These are phyloP conservation scores for Phenoliferia sp. DNA, from an alignment of 1,284 basidiomycete genomes.

Conservation along the genomic window DNA sequence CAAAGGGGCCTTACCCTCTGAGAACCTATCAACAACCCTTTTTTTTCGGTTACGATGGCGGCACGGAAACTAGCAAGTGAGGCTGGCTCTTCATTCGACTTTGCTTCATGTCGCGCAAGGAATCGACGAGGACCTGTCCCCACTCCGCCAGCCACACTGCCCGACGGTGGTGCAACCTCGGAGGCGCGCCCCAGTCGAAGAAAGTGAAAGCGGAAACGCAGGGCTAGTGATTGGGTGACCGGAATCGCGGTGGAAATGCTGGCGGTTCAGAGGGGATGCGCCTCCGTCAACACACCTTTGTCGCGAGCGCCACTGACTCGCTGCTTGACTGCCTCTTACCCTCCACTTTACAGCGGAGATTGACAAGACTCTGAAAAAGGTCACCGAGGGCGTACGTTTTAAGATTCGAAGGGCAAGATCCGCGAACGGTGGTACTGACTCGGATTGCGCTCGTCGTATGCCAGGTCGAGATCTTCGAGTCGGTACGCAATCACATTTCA, in stretches of 20 bases:
- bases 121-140: too few species aligned
- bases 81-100: not conserved
- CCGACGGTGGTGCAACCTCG: too few species aligned
- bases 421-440: not conserved
- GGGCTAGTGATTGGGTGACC: too few species aligned
- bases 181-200: too few species aligned
- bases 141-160: too few species aligned
- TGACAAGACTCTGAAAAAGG: conserved; percentile 92
- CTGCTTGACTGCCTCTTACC: not conserved
- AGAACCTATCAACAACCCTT: not conserved
- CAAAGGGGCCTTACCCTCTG: too few species aligned
- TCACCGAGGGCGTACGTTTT: conserved; percentile 67
- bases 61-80: conserved; percentile 37
- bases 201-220: too few species aligned
- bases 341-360: conserved; percentile 67
- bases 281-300: too few species aligned
- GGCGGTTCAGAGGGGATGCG: too few species aligned
- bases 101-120: too few species aligned
- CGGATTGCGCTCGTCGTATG: not conserved
- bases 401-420: not conserved
- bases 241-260: too few species aligned
- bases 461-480: conserved; percentile 78
- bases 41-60: conserved; percentile 37
- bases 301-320: not conserved
- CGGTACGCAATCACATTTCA: conserved; percentile 34